phyloP scores from a whole-genome alignment of 768 basidiomycete genomes.

The Mrakia frigida region DNA sequence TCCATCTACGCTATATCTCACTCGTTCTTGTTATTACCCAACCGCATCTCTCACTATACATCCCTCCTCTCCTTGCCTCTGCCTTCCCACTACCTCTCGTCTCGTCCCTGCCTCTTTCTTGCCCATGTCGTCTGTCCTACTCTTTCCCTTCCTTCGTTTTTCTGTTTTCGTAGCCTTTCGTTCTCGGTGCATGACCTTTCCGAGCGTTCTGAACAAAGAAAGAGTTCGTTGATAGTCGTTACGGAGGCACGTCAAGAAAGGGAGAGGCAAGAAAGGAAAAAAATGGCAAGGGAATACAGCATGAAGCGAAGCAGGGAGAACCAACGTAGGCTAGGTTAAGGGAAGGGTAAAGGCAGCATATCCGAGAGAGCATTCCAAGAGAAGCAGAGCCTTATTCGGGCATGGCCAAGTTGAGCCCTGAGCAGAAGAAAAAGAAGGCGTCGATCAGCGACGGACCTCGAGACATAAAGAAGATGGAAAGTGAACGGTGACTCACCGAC shows the following conservation, averaged over 20 bases:
- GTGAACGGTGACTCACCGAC: not conserved
- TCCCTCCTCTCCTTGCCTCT: not conserved
- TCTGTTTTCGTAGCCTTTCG: not conserved
- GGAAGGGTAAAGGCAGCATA: not conserved
- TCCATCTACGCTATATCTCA: not conserved
- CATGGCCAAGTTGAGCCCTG: conserved; percentile 13
- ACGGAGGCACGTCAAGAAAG: too few species aligned
- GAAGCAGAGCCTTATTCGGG: not conserved
- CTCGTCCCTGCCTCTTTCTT: not conserved
- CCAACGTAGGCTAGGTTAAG: not conserved
- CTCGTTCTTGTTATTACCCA: not conserved
- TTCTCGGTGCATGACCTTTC: too few species aligned
- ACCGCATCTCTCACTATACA: not conserved
- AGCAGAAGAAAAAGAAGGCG: not conserved
- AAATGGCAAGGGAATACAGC: too few species aligned
- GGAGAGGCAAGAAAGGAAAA: too few species aligned
- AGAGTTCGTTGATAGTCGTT: too few species aligned
- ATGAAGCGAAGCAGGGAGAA: too few species aligned
- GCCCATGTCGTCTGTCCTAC: not conserved
- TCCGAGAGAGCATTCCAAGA: not conserved
- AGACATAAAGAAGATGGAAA: not conserved
- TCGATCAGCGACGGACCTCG: not conserved
- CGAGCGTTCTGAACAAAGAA: too few species aligned
- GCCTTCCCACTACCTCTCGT: not conserved
- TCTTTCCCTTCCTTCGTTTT: not conserved